Base-by-base conservation (phyloP, 441 rosid genomes). In the Pelargonium australe region DNA sequence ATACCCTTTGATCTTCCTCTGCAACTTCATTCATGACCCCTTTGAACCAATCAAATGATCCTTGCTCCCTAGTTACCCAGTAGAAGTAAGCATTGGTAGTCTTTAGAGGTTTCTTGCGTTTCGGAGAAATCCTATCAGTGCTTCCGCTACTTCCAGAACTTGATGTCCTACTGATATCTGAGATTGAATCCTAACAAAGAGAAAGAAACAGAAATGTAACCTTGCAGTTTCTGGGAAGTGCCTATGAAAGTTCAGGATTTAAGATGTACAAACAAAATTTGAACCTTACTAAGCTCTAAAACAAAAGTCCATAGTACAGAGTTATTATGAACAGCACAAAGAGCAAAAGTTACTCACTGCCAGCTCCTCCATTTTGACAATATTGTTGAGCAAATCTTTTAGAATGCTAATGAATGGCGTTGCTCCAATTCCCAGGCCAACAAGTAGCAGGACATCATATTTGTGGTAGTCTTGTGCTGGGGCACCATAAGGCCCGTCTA, bases 391-490 rank as follows among this genome's bases (percentile, higher is more conserved):
- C 58, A 94, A 88, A 86, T 94, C 97, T 74, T 94, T 94, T 13
- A 94, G 81, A 13, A 94, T 91, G 68, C 99, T 94, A 66, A 94
- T 89, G 97, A 94, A 90, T 3, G 99, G 97, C 6, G 99, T 94
- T 20, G 97, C 99, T 63, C 99, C 99, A 0, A 94, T 94, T 51
- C 99, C 97, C 1, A 94, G 85, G 70, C 97, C 99, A 12, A 94
- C 97, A 0, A 94, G 88, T 4, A 94, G 79, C 13, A 94, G 85
- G 14, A 91, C 94, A n/a, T 94, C 99, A 53, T 94, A 91, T 70
- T 91, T 83, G 78, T 85, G 84, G 81, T 91, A 94, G 80, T 91
- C 99, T 72, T 94, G 99, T 57, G 99, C 96, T 1, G 99, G 97
- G 12, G 97, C 97, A 45, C 99, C 99, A 14, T 89, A 94, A 10